phyloP scores from a whole-genome alignment of 2,329 filamentous ascomycete genomes.

The Leptosphaerulina australis region DNA sequence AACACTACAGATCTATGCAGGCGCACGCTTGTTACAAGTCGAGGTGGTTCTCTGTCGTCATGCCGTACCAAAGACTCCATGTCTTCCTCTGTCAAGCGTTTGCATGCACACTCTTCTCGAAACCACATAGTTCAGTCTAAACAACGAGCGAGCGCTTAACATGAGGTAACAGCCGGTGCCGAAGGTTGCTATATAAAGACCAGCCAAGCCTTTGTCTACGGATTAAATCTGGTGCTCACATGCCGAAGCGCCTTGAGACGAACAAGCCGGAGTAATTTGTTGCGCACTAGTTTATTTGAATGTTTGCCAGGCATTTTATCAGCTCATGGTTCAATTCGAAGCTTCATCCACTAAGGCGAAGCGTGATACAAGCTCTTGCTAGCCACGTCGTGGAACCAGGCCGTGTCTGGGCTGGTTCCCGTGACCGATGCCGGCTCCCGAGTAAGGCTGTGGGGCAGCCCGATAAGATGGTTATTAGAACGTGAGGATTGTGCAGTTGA shows the following conservation, averaged over 20 bases:
- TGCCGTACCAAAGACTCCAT: background rate
- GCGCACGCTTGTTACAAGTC: slow-evolving; percentile 1
- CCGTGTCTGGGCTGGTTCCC: slow-evolving; percentile 4
- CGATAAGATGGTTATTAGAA: slow-evolving; percentile 1
- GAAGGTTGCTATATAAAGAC: slow-evolving; percentile 26
- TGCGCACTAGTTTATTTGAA: background rate
- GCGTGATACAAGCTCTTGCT: slow-evolving; percentile 8
- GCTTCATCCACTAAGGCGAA: slow-evolving; percentile 4
- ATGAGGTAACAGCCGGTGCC: slow-evolving; percentile 10
- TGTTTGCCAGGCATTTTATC: slow-evolving; percentile 1
- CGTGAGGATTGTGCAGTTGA: slow-evolving; percentile 2
- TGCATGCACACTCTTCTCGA: background rate
- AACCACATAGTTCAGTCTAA: background rate
- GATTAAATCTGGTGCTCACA: background rate
- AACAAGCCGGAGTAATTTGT: slow-evolving; percentile 3
- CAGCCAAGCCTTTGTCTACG: slow-evolving; percentile 17
- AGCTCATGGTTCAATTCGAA: slow-evolving; percentile 1
- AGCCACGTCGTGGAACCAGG: slow-evolving; percentile 2
- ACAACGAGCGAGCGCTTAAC: slow-evolving; percentile 3
- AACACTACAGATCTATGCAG: slow-evolving; percentile 2
- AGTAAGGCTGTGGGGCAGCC: slow-evolving; percentile 7
- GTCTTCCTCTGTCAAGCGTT: background rate
- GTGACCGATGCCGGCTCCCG: slow-evolving; percentile 11
- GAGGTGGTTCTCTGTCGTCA: slow-evolving; percentile 3
- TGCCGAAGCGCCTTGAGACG: background rate